Base-by-base conservation (phyloP, 2,329 filamentous ascomycete species). In the Monilinia laxa region DNA sequence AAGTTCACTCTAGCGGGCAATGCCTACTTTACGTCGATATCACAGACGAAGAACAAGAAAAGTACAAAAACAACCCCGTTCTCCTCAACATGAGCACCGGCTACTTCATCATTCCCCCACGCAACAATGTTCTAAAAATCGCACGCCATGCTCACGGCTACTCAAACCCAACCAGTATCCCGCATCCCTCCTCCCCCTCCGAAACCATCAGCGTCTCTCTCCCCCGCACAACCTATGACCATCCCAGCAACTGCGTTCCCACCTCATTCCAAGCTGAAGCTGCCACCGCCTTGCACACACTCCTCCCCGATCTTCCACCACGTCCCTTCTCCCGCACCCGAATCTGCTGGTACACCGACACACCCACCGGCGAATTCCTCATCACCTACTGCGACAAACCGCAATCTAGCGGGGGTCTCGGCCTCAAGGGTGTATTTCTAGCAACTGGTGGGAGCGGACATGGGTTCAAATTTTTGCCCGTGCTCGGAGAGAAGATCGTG, bases 1-100 rank as follows among this genome's bases (percentile, higher is more conserved):
- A 90, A 55, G 88, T 88, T 51, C 85, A 90, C 70, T 90, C 93
- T 2, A 96, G 92, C 0, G 94, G 92, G 18, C 94, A 98, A 74
- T 85, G 86, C 0, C 76, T 98, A 35, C 90, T 85, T 16, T 97
- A 96, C 79, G 80, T 97, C 71, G 82, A 87, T 70, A 84, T 98
- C 72, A 90, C 87, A 0, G 80, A 86, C 20, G 84, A 85, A 6
- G 93, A 97, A 78, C 87, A 93, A 78, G 80, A 81, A 20, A 77
- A 78, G 4, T 81, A 97, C 14, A 81, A 81, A 53, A 79, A 85
- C 45, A 87, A 88, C 74, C 93, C 93, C 0, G 90, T 92, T 2
- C 79, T 91, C 28, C 79, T 94, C 52, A 92, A 92, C 78, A 81
- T 93, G 71, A 85, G 82, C 59, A 86, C 83, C 2, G 90, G 90